Percentiles rank a stretch among this genome's conserved stretches.
Conservation (phyloP, 495 filamentous ascomycete genomes). For the Xylona heveae region DNA sequence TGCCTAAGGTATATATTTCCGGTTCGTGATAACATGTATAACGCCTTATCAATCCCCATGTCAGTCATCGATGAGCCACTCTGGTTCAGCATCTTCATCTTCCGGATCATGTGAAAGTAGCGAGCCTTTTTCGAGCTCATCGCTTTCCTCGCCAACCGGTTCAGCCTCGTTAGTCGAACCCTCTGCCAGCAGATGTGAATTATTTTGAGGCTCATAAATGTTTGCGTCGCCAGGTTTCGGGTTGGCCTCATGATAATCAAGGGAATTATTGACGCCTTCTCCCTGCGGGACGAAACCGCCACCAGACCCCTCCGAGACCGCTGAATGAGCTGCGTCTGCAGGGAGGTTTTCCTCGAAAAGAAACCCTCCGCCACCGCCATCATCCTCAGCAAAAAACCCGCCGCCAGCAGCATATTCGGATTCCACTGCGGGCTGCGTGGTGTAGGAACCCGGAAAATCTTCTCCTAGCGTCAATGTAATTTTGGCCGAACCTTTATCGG, state of each 20-base stretch:
- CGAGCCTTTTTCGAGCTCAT: slow-evolving; percentile 9
- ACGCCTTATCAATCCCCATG: too few relatives aligned
- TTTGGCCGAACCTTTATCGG: slow-evolving; percentile 1
- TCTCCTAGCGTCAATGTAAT: slow-evolving; percentile 3
- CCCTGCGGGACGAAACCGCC: slow-evolving; percentile 13
- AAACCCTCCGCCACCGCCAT: slow-evolving; percentile 14
- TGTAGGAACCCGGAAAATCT: too few relatives aligned
- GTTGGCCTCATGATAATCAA: too few relatives aligned
- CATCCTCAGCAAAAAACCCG: slow-evolving; percentile 9
- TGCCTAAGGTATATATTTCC: too few relatives aligned
- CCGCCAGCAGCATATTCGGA: slow-evolving; percentile 2
- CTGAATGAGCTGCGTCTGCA: too few relatives aligned
- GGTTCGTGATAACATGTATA: too few relatives aligned
- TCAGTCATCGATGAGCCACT: slow-evolving; percentile 26
- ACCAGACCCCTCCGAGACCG: slow-evolving; percentile 10
- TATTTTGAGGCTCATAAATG: too few relatives aligned
- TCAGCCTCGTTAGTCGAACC: too few relatives aligned
- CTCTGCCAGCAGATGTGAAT: too few relatives aligned
- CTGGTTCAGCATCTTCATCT: slow-evolving; percentile 45
- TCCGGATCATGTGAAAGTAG: slow-evolving; percentile 39
- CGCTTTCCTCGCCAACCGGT: neutral
- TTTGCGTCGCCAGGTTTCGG: too few relatives aligned
- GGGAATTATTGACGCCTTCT: too few relatives aligned
- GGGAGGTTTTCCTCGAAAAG: neutral
- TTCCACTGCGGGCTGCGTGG: slow-evolving; percentile 6